Evolutionary conservation across 2,329 filamentous ascomycete species (phyloP).

Genomic region (Colletotrichum nymphaeae): DNA sequence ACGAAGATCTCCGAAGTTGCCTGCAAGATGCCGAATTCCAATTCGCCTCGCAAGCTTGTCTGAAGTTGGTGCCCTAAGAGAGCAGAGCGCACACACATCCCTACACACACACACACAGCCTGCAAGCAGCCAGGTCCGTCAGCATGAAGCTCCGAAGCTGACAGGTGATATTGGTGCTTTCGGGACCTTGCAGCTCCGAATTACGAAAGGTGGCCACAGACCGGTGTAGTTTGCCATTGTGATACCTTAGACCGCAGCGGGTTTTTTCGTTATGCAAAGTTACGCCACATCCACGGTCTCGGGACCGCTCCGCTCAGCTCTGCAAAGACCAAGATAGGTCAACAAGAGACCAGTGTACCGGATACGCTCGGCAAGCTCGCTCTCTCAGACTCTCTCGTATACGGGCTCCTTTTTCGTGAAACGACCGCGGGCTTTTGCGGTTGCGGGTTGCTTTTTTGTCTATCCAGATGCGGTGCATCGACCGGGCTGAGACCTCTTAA

Average conservation of each 20-base stretch:
- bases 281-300: conserved; percentile 37
- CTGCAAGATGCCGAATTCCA: conserved; percentile 25
- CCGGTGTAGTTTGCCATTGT: not conserved
- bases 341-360: not conserved
- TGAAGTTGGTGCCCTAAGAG: not conserved
- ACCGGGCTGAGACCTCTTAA: conserved; percentile 2
- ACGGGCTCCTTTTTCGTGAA: conserved; percentile 18
- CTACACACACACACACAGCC: not conserved
- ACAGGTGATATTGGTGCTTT: not conserved
- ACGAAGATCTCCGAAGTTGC: conserved; percentile 18
- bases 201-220: not conserved
- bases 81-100: no score
- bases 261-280: conserved; percentile 31
- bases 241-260: not conserved
- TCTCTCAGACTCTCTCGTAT: not conserved
- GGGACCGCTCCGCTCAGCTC: conserved; percentile 25
- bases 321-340: not conserved
- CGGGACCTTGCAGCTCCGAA: conserved; percentile 35
- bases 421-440: not conserved
- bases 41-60: conserved; percentile 11
- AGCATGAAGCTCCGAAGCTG: conserved; percentile 13
- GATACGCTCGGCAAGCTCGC: not conserved
- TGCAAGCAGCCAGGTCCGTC: conserved; percentile 13
- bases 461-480: conserved; percentile 1
- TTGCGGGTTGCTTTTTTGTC: conserved; percentile 15